Evolutionary conservation across 2,329 filamentous ascomycete species (phyloP).

Genomic region (Colletotrichum gloeosporioides): DNA sequence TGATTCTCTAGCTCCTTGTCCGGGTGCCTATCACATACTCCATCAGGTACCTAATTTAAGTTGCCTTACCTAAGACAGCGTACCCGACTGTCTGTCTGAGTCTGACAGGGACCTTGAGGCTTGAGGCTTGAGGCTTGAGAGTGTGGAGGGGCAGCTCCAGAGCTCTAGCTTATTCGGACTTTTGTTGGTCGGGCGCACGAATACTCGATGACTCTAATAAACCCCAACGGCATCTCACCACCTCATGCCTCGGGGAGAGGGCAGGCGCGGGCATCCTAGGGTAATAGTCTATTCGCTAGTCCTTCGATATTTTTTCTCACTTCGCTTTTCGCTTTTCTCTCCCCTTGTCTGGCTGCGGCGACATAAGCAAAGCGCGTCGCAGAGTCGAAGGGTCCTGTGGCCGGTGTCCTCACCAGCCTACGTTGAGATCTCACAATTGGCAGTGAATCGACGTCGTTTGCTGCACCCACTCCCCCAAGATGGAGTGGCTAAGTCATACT

Average conservation of each 20-base stretch:
- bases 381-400: conserved; percentile 13
- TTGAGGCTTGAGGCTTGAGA: neutral
- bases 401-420: neutral
- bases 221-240: neutral
- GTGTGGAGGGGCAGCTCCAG: neutral
- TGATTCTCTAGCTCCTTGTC: neutral
- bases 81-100: neutral
- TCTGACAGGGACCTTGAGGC: neutral
- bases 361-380: neutral
- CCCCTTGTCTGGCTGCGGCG: neutral
- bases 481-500: neutral
- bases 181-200: neutral
- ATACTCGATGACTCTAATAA: neutral
- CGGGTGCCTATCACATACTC: neutral
- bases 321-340: neutral
- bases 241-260: neutral
- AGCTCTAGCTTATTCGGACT: neutral
- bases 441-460: conserved; percentile 7
- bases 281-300: neutral
- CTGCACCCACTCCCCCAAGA: neutral
- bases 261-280: neutral
- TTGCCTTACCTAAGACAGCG: neutral
- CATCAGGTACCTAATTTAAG: neutral
- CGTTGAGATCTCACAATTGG: conserved; percentile 12
- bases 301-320: neutral